phyloP scores from a whole-genome alignment of 257 asterid genomes.

The Capsicum rhomboideum region DNA sequence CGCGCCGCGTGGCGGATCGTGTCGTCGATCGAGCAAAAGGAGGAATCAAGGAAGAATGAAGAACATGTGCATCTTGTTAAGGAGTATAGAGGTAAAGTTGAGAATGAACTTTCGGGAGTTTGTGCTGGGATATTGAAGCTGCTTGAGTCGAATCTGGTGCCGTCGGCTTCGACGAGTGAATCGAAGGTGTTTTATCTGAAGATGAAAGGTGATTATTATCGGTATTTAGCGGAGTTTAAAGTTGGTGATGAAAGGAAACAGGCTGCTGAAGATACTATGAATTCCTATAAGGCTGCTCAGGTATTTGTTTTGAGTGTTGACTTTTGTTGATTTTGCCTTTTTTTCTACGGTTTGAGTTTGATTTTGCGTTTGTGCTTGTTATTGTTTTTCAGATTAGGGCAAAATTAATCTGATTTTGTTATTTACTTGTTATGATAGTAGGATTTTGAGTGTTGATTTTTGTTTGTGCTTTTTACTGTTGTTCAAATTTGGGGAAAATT shows the following conservation, averaged over 20 bases:
- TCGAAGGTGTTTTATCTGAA: constrained; percentile 41
- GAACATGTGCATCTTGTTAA: constrained; percentile 34
- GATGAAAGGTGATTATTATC: constrained; percentile 43
- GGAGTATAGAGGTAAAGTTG: constrained; percentile 40
- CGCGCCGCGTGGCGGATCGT: constrained; percentile 49
- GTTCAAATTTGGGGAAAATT: too few species aligned
- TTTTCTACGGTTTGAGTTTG: neutral
- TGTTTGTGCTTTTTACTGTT: too few species aligned
- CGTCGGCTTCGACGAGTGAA: constrained; percentile 30
- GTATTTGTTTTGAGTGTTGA: constrained; percentile 2
- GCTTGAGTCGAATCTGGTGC: constrained; percentile 30
- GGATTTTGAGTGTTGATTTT: too few species aligned
- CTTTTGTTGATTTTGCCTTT: neutral
- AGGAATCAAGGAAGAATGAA: constrained; percentile 42
- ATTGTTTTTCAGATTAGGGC: neutral
- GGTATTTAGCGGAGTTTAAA: constrained; percentile 39
- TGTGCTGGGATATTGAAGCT: constrained; percentile 37
- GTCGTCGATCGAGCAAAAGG: constrained; percentile 40
- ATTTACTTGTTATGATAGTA: neutral
- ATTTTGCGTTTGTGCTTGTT: neutral
- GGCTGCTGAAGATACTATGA: constrained; percentile 48
- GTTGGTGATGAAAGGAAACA: constrained; percentile 32
- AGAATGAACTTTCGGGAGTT: constrained; percentile 21
- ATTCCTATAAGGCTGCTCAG: constrained; percentile 39
- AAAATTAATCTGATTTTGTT: neutral